These are phyloP conservation scores for Neostapfia colusana DNA, from an alignment of 176 grass and related monocot species.

Conservation along the genomic window DNA sequence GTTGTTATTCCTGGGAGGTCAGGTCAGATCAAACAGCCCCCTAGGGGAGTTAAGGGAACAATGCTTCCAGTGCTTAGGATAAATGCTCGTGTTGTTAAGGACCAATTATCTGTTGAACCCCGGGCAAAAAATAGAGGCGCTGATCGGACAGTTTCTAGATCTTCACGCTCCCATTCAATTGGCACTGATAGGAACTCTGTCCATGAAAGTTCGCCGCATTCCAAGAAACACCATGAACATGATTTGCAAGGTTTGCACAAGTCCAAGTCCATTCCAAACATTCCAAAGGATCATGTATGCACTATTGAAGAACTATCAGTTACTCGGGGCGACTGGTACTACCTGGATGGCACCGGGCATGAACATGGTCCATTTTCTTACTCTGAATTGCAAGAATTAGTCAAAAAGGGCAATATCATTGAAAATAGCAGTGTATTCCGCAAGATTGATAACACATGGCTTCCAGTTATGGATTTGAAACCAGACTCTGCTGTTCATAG, in stretches of 20 bases:
- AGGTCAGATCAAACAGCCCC: slow-evolving; percentile 54
- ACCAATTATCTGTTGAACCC: slow-evolving; percentile 59
- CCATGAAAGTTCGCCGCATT: slow-evolving; percentile 62
- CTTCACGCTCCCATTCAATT: slow-evolving; percentile 67
- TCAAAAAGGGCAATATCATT: slow-evolving; percentile 65
- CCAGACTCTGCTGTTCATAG: slow-evolving; percentile 35
- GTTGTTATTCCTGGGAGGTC: slow-evolving; percentile 47
- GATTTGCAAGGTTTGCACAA: slow-evolving; percentile 73
- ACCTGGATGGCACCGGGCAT: slow-evolving; percentile 87
- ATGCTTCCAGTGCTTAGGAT: slow-evolving; percentile 75
- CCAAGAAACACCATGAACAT: slow-evolving; percentile 67
- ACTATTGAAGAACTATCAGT: slow-evolving; percentile 78
- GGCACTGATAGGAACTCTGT: slow-evolving; percentile 64
- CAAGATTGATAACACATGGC: slow-evolving; percentile 92
- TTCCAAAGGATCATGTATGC: slow-evolving; percentile 86
- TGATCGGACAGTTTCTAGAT: slow-evolving; percentile 66
- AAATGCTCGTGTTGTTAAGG: slow-evolving; percentile 86
- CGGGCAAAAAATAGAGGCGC: slow-evolving; percentile 51
- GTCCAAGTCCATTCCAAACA: slow-evolving; percentile 57
- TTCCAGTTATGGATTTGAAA: slow-evolving; percentile 76
- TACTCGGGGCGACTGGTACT: slow-evolving; percentile 86
- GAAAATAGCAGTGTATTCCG: slow-evolving; percentile 85
- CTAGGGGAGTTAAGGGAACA: slow-evolving; percentile 73
- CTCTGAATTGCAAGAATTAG: slow-evolving; percentile 79
- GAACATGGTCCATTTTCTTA: slow-evolving; percentile 89